Percentiles rank a stretch among this genome's conserved stretches.
Conservation (phyloP, 2,329 filamentous ascomycete genomes). For the Beauveria australis region DNA sequence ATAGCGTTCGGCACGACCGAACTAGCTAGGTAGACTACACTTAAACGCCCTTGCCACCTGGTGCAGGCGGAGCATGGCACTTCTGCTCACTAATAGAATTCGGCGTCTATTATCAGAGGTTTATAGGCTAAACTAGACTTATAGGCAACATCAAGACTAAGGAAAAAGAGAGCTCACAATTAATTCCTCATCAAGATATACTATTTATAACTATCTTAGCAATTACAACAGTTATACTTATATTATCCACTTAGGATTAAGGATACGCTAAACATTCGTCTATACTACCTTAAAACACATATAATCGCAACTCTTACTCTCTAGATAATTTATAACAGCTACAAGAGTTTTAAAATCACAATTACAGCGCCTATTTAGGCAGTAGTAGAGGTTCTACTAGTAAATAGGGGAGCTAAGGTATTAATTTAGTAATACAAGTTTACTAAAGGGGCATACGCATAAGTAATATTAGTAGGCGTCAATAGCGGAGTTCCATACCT, state of each 20-base stretch:
- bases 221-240: not conserved
- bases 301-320: constrained; percentile 33
- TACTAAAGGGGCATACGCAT: constrained; percentile 37
- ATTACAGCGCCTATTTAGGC: constrained; percentile 26
- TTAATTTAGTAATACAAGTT: constrained; percentile 31
- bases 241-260: not conserved
- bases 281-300: no score
- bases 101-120: no score
- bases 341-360: constrained; percentile 32
- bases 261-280: constrained; percentile 15
- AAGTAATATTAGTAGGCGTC: constrained; percentile 24
- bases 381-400: constrained; percentile 30
- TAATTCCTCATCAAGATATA: no score
- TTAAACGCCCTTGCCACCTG: no score
- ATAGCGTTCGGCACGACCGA: no score
- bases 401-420: constrained; percentile 45
- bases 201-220: no score
- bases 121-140: no score
- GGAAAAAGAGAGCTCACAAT: no score
- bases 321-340: constrained; percentile 32
- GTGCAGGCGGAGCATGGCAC: no score
- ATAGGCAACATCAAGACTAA: no score
- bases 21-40: no score
- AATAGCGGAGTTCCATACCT: constrained; percentile 34
- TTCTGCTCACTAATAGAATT: no score